phyloP scores from a whole-genome alignment of 2,329 filamentous ascomycete genomes.

The Pseudophaeomoniella oleicola region DNA sequence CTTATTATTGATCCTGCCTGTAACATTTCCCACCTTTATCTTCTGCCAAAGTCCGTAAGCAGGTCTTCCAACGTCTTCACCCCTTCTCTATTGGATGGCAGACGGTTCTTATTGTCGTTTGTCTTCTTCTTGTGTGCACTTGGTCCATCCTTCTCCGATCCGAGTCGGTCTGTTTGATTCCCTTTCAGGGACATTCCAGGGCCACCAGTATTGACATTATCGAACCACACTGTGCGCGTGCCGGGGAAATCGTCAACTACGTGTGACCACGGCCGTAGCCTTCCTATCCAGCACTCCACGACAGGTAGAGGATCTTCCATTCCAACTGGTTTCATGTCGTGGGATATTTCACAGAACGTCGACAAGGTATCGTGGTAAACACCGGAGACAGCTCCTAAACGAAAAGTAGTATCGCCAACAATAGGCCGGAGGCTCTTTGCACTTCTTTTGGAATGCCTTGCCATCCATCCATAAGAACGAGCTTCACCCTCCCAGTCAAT shows the following conservation, averaged over 20 bases:
- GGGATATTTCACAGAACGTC: slow-evolving; percentile 4
- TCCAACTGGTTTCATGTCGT: slow-evolving; percentile 3
- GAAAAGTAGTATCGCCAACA: slow-evolving; percentile 10
- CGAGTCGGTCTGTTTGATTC: too few species aligned
- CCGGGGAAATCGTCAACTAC: slow-evolving; percentile 13
- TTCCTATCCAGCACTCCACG: slow-evolving; percentile 10
- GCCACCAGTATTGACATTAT: slow-evolving; percentile 4
- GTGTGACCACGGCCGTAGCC: slow-evolving; percentile 10
- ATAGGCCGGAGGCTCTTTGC: slow-evolving; percentile 15
- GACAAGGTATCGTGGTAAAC: slow-evolving; percentile 9
- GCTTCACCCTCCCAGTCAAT: slow-evolving; percentile 10
- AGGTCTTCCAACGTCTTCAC: too few species aligned
- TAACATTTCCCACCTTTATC: too few species aligned
- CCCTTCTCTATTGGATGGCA: too few species aligned
- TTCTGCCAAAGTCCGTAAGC: too few species aligned
- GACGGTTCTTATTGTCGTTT: too few species aligned
- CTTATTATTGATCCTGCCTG: too few species aligned
- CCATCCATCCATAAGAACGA: slow-evolving; percentile 16
- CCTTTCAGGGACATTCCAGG: neutral
- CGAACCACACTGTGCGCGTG: slow-evolving; percentile 12
- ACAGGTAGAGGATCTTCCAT: slow-evolving; percentile 6
- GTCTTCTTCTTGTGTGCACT: too few species aligned
- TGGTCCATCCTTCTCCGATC: too few species aligned
- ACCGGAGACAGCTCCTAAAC: slow-evolving; percentile 8
- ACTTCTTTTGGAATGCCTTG: slow-evolving; percentile 11